These are phyloP conservation scores for Boletus sp. DNA, from an alignment of 1,284 basidiomycete genomes.

Conservation along the genomic window DNA sequence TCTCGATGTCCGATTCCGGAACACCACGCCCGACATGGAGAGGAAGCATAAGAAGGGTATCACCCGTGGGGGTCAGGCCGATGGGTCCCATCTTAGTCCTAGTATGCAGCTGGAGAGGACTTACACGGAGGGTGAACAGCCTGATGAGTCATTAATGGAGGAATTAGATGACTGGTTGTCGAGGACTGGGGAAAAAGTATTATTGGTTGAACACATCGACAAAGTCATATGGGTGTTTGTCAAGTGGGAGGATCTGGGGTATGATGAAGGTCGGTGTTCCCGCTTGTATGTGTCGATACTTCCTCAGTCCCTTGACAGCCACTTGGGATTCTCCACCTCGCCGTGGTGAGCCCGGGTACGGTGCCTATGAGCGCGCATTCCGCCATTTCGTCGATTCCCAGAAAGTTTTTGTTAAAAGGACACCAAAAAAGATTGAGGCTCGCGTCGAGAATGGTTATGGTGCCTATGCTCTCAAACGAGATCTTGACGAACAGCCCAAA, in stretches of 20 bases:
- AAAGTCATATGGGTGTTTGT: slow-evolving; percentile 74
- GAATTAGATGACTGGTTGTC: slow-evolving; percentile 60
- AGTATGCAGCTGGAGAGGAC: slow-evolving; percentile 39
- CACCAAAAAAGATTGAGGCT: slow-evolving; percentile 37
- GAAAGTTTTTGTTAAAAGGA: slow-evolving; percentile 55
- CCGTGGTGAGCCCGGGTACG: slow-evolving; percentile 51
- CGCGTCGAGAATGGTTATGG: slow-evolving; percentile 48
- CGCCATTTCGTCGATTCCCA: slow-evolving; percentile 61
- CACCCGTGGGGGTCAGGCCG: slow-evolving; percentile 33
- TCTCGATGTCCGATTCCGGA: slow-evolving; percentile 70
- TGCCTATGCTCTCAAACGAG: slow-evolving; percentile 44
- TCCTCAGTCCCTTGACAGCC: slow-evolving; percentile 42
- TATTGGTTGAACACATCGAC: slow-evolving; percentile 53
- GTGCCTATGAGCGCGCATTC: slow-evolving; percentile 66
- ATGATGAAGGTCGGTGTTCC: slow-evolving; percentile 72
- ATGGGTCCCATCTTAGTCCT: slow-evolving; percentile 24
- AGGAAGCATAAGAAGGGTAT: slow-evolving; percentile 23
- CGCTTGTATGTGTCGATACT: neutral
- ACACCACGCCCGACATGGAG: slow-evolving; percentile 8
- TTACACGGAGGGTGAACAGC: slow-evolving; percentile 56
- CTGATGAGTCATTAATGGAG: slow-evolving; percentile 46
- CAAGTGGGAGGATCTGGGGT: slow-evolving; percentile 89
- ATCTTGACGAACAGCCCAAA: slow-evolving; percentile 46
- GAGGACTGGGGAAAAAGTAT: slow-evolving; percentile 37
- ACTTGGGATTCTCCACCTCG: slow-evolving; percentile 87